phyloP scores from a whole-genome alignment of 2,329 filamentous ascomycete species.

The Colletotrichum liriopes region DNA sequence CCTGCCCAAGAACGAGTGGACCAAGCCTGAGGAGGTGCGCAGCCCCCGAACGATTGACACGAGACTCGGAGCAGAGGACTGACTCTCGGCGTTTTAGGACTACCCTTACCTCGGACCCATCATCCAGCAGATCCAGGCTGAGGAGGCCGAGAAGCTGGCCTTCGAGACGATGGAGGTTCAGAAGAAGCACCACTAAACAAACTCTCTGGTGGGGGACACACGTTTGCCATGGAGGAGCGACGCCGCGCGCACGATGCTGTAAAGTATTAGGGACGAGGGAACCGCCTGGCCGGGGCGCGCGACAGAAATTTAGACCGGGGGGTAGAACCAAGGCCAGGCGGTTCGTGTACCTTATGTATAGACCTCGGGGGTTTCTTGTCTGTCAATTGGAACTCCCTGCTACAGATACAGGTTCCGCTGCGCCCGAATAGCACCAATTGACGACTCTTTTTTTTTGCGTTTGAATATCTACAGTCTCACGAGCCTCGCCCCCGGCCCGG shows the following conservation, averaged over 20 bases:
- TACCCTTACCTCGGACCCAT: slow-evolving; percentile 68
- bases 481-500: slow-evolving; percentile 23
- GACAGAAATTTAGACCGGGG: slow-evolving; percentile 35
- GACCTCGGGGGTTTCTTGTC: slow-evolving; percentile 43
- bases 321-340: slow-evolving; percentile 32
- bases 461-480: slow-evolving; percentile 20
- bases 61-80: slow-evolving; percentile 15
- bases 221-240: slow-evolving; percentile 4
- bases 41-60: neutral
- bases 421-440: slow-evolving; percentile 33
- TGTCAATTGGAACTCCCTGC: slow-evolving; percentile 42
- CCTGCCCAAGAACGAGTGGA: slow-evolving; percentile 74
- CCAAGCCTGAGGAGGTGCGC: slow-evolving; percentile 68
- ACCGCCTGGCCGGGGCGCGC: slow-evolving; percentile 39
- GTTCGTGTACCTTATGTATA: slow-evolving; percentile 45
- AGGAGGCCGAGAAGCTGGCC: slow-evolving; percentile 66
- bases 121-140: slow-evolving; percentile 66
- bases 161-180: slow-evolving; percentile 67
- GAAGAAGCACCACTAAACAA: slow-evolving; percentile 60
- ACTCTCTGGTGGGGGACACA: slow-evolving; percentile 13
- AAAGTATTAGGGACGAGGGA: slow-evolving; percentile 39
- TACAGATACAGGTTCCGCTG: slow-evolving; percentile 32
- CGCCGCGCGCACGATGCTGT: slow-evolving; percentile 37
- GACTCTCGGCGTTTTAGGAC: slow-evolving; percentile 58
- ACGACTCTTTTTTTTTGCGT: slow-evolving; percentile 32